Evolutionary conservation across 768 basidiomycete species (phyloP), one percentile per base, ranked within the genome.

Genomic region (Leccinum disarticulatum): DNA sequence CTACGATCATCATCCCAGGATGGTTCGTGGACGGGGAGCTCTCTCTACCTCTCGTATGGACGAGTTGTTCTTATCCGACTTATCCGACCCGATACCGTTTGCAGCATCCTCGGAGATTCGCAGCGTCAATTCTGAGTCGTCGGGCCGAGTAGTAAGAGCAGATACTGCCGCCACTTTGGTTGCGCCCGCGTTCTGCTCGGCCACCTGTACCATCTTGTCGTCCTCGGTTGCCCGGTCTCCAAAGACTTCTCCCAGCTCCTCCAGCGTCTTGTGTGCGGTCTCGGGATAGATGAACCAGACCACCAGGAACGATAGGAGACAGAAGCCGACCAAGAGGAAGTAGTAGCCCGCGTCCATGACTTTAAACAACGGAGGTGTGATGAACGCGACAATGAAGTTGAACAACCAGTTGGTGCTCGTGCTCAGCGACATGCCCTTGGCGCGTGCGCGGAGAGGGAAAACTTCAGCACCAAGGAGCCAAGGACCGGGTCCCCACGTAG

Each of bases 321-420:
- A 79, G 64, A 78, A 82, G 27, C 77, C 80, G 38, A 79, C 70
- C 55, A 83, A 74, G 48, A 83, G 68, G 64, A 84, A 83, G 72
- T 82, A 84, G 66, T 80, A 82, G 0, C 79, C 81, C 28, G 76
- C 82, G 10, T 66, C 65, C 66, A 82, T 71, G 47, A 65, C 66
- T 57, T 83, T 74, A 62, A 88, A 87, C 41, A 88, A 79, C 60
- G 82, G 87, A 3, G 88, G 87, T 0, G 79, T 80, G 58, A 77
- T 73, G 71, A 80, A 81, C 3, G 79, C 80, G 61, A 81, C 70
- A 60, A 77, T 69, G 62, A 79, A 73, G 63, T 73, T 73, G 64
- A 73, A 73, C 57, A 73, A 59, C 71, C 71, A 73, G 36, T 73
- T 73, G 15, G 69, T 73, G 56, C 73, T 65, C 7, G 71, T 74